phyloP scores from a whole-genome alignment of 805 yeast species.

The Saccharomyces kudriavzevii region DNA sequence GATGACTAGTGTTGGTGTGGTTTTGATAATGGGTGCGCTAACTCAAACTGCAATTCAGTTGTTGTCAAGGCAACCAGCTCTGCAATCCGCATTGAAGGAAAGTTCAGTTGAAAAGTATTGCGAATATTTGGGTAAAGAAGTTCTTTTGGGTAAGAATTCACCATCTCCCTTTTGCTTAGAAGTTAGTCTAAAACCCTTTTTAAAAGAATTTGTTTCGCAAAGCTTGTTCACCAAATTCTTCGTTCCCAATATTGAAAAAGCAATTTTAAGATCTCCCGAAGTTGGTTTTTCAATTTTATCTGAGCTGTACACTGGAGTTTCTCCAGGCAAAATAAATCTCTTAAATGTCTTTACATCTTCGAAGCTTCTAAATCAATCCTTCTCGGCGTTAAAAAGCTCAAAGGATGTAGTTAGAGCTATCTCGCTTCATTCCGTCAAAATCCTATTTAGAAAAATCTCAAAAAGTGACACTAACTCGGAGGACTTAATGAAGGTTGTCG shows the following conservation, averaged over 20 bases:
- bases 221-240: slow-evolving; percentile 34
- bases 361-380: slow-evolving; percentile 44
- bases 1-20: slow-evolving; percentile 30
- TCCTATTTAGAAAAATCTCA: slow-evolving; percentile 21
- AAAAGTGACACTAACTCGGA: slow-evolving; percentile 21
- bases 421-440: slow-evolving; percentile 33
- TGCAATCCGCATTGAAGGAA: slow-evolving; percentile 16
- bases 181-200: slow-evolving; percentile 37
- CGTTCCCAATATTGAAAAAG: slow-evolving; percentile 61
- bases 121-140: slow-evolving; percentile 32
- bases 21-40: slow-evolving; percentile 33
- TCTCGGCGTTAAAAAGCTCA: slow-evolving; percentile 56
- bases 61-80: slow-evolving; percentile 16
- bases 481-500: slow-evolving; percentile 33
- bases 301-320: slow-evolving; percentile 32
- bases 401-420: slow-evolving; percentile 55
- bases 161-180: slow-evolving; percentile 37
- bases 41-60: slow-evolving; percentile 25
- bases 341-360: slow-evolving; percentile 35
- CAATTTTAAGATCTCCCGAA: slow-evolving; percentile 74
- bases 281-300: slow-evolving; percentile 51
- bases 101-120: slow-evolving; percentile 14
- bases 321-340: slow-evolving; percentile 34
- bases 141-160: slow-evolving; percentile 39
- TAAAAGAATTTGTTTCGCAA: slow-evolving; percentile 36